Evolutionary conservation across 2,329 filamentous ascomycete species (phyloP).

Genomic region (Pyrenophora teres): DNA sequence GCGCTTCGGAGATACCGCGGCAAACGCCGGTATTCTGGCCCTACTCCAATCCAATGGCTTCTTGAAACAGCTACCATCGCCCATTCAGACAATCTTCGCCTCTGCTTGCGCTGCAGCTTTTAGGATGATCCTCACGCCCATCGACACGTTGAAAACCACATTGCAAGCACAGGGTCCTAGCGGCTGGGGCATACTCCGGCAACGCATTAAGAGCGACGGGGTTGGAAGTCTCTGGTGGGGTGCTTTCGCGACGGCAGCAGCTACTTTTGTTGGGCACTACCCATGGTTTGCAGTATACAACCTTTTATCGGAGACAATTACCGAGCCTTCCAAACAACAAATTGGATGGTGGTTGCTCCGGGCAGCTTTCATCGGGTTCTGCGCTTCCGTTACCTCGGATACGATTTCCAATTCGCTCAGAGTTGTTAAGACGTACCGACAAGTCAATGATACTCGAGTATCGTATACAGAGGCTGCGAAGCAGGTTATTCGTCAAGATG

Average conservation of each 20-base stretch:
- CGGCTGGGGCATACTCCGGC: constrained; percentile 26
- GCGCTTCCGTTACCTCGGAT: constrained; percentile 35
- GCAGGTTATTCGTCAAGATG: constrained; percentile 32
- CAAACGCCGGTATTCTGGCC: constrained; percentile 37
- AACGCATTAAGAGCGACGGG: constrained; percentile 33
- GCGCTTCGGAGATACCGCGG: constrained; percentile 38
- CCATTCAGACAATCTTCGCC: constrained; percentile 35
- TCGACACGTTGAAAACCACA: constrained; percentile 38
- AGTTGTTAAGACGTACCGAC: constrained; percentile 38
- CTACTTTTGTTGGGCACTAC: constrained; percentile 38
- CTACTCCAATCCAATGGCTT: constrained; percentile 34
- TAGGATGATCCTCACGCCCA: constrained; percentile 35
- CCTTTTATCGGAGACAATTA: constrained; percentile 29
- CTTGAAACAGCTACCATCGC: constrained; percentile 30
- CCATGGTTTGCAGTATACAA: constrained; percentile 40
- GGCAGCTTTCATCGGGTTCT: constrained; percentile 37
- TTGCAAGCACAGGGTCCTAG: constrained; percentile 33
- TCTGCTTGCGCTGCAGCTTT: constrained; percentile 34
- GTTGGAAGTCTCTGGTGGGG: constrained; percentile 40
- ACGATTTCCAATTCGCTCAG: constrained; percentile 36
- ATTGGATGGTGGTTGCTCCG: constrained; percentile 33
- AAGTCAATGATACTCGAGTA: constrained; percentile 34
- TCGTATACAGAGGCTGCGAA: constrained; percentile 35
- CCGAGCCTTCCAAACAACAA: constrained; percentile 27
- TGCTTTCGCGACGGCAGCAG: constrained; percentile 37